A percentile compares a stretch with the other conserved stretches of the same genome.
phyloP scores from a whole-genome alignment of 75 land plant genomes.

The Cupressus sempervirens region DNA sequence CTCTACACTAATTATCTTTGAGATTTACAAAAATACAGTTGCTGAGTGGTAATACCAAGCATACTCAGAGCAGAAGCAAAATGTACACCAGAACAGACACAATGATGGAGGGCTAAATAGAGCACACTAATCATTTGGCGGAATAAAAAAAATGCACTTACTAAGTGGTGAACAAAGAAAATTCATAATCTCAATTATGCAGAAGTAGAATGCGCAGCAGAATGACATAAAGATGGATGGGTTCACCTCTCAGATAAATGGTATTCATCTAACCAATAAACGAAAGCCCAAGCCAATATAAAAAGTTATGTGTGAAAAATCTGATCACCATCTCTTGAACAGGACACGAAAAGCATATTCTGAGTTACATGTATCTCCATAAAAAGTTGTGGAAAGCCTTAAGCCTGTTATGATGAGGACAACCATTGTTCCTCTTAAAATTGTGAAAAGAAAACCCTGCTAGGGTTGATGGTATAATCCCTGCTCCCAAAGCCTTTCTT shows the following conservation, averaged over 20 bases:
- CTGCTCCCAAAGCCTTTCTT: background rate
- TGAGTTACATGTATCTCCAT: background rate
- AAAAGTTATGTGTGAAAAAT: background rate
- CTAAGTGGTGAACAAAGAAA: too few relatives aligned
- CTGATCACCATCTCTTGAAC: background rate
- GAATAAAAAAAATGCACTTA: background rate
- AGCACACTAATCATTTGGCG: too few relatives aligned
- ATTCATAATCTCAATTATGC: background rate
- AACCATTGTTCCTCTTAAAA: background rate
- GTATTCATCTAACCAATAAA: too few relatives aligned
- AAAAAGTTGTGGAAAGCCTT: background rate
- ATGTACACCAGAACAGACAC: too few relatives aligned
- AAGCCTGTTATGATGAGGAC: background rate
- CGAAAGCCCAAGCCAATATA: background rate
- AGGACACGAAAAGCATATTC: background rate
- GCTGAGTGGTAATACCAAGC: too few relatives aligned
- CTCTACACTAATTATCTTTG: too few relatives aligned
- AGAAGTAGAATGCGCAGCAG: background rate
- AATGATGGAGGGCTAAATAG: too few relatives aligned
- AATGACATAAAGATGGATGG: background rate
- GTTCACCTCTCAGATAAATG: too few relatives aligned
- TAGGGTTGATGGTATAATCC: background rate
- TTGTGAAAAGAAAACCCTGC: background rate
- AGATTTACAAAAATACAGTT: too few relatives aligned
- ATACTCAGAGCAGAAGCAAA: too few relatives aligned